phyloP scores from a whole-genome alignment of 352 stramenopile species.

The Pythium phragmitis region DNA sequence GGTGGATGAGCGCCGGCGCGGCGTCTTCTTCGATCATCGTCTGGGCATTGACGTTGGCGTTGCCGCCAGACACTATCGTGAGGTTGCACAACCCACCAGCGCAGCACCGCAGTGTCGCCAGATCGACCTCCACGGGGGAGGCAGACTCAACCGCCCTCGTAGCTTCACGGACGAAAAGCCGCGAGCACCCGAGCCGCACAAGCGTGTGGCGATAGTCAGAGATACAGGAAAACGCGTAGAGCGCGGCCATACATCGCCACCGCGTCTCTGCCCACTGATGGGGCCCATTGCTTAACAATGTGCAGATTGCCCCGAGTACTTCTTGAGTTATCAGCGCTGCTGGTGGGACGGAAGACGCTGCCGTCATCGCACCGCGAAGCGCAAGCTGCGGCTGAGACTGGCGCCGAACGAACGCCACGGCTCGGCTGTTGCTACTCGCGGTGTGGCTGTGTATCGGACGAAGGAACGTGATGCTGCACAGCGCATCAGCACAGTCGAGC shows the following conservation, averaged over 20 bases:
- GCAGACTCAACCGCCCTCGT: slow-evolving; percentile 25
- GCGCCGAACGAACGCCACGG: slow-evolving; percentile 18
- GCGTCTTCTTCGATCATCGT: slow-evolving; percentile 66
- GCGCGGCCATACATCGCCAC: slow-evolving; percentile 56
- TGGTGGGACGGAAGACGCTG: slow-evolving; percentile 18
- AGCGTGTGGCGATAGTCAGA: slow-evolving; percentile 41
- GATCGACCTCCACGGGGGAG: slow-evolving; percentile 18
- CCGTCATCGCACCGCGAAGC: slow-evolving; percentile 8
- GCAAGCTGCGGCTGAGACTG: slow-evolving; percentile 23
- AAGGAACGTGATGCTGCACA: slow-evolving; percentile 60
- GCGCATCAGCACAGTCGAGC: slow-evolving; percentile 59
- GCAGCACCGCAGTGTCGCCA: slow-evolving; percentile 44
- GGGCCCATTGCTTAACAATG: slow-evolving; percentile 28
- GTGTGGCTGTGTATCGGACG: neutral
- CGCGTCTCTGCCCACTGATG: slow-evolving; percentile 41
- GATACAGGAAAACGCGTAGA: slow-evolving; percentile 55
- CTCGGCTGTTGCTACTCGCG: neutral
- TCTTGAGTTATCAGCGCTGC: slow-evolving; percentile 31
- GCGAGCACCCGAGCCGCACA: slow-evolving; percentile 48
- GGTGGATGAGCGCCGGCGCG: slow-evolving; percentile 61
- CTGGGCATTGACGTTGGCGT: slow-evolving; percentile 32
- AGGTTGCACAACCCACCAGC: slow-evolving; percentile 63
- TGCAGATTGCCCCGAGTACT: slow-evolving; percentile 41
- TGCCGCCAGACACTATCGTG: slow-evolving; percentile 32
- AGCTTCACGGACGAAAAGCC: slow-evolving; percentile 47